Conservation (phyloP, 805 yeast species). For the Candida argentea region DNA sequence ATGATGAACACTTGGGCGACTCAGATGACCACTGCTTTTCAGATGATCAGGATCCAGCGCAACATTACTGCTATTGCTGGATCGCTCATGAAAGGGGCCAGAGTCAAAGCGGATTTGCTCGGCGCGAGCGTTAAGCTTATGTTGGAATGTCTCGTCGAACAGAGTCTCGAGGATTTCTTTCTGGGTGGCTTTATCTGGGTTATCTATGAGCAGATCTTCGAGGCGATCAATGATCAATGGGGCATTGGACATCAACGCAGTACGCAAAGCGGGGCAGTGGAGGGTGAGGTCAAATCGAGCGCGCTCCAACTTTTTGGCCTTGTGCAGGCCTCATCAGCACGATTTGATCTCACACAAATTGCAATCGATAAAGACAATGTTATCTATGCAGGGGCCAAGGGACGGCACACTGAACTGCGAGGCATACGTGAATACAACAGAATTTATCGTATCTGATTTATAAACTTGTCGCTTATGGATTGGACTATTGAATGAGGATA, state of each 20-base stretch:
- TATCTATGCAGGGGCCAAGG: too few relatives aligned
- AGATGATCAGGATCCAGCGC: constrained; percentile 1
- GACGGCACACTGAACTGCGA: too few relatives aligned
- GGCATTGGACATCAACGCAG: constrained; percentile 10
- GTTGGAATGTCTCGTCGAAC: constrained; percentile 33
- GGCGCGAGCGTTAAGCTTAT: constrained; percentile 31
- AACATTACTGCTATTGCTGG: too few relatives aligned
- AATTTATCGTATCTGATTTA: too few relatives aligned
- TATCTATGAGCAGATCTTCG: constrained; percentile 38
- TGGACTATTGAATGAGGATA: too few relatives aligned
- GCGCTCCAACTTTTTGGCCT: too few relatives aligned
- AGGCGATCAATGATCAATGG: constrained; percentile 32
- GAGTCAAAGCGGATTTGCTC: constrained; percentile 18
- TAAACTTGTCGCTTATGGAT: too few relatives aligned
- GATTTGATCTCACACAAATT: too few relatives aligned
- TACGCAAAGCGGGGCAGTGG: not conserved
- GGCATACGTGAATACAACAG: too few relatives aligned
- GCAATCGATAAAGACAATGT: too few relatives aligned
- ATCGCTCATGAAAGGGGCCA: too few relatives aligned
- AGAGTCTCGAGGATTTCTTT: constrained; percentile 19
- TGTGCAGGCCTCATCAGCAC: too few relatives aligned
- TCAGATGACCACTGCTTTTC: not conserved
- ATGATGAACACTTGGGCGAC: constrained; percentile 4
- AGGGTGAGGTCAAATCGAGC: not conserved
- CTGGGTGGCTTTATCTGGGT: constrained; percentile 26